Conservation (phyloP, 768 basidiomycete genomes). For the Boletus fagicola region DNA sequence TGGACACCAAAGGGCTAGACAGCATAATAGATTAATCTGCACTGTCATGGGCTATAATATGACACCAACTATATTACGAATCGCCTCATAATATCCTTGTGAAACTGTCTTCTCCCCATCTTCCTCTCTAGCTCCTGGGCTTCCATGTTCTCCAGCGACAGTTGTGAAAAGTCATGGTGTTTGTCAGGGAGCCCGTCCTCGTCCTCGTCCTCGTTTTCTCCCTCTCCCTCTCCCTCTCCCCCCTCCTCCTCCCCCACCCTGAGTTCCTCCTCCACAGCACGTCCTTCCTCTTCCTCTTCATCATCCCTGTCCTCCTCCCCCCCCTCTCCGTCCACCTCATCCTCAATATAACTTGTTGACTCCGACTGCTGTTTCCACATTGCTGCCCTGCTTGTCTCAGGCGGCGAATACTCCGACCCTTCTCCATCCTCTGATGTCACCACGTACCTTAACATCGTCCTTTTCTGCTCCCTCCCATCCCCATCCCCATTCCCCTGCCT, state of each 20-base stretch:
- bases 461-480: not conserved
- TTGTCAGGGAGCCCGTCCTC: not conserved
- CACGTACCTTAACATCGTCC: constrained; percentile 10
- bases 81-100: constrained; percentile 6
- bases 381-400: constrained; percentile 29
- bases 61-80: constrained; percentile 8
- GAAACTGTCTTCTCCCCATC: constrained; percentile 18
- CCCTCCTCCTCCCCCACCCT: not conserved
- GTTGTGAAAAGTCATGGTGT: constrained; percentile 13
- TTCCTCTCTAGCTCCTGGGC: constrained; percentile 15
- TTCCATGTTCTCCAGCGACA: not conserved
- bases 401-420: constrained; percentile 27
- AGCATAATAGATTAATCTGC: not conserved
- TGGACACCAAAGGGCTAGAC: not conserved
- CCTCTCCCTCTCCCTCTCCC: no score
- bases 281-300: constrained; percentile 9
- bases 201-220: not conserved
- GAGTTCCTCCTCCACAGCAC: constrained; percentile 12
- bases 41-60: not conserved
- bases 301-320: not conserved
- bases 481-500: no score
- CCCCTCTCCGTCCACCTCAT: not conserved
- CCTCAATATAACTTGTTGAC: not conserved
- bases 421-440: constrained; percentile 13
- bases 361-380: constrained; percentile 23